Evolutionary conservation across 257 asterid species (phyloP).

Genomic region (Coffea eugenioides): DNA sequence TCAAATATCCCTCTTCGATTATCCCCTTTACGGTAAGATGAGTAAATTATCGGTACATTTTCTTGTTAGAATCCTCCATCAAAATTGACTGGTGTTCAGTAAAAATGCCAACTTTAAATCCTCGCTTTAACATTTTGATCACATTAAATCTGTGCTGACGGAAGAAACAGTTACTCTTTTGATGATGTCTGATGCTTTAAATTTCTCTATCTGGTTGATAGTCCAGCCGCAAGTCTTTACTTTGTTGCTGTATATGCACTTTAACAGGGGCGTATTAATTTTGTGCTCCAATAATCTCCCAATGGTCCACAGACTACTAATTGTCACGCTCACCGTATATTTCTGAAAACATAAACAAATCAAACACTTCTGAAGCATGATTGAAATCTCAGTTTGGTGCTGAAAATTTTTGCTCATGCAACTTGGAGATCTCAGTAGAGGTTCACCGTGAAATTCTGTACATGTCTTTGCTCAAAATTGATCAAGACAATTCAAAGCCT

Average conservation of each 20-base stretch:
- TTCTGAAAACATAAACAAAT: no score
- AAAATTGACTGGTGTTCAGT: neutral
- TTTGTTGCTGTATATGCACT: neutral
- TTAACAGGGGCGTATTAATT: neutral
- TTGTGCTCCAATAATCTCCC: neutral
- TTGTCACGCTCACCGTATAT: neutral
- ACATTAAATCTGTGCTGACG: no score
- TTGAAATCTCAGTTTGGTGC: neutral
- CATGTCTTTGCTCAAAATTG: no score
- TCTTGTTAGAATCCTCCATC: neutral
- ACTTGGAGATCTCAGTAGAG: neutral
- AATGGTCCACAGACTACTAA: neutral
- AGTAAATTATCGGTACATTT: neutral
- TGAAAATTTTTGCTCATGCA: neutral
- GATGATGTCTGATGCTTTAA: neutral
- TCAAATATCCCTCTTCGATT: constrained; percentile 70
- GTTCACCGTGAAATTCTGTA: neutral
- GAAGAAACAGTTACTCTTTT: no score
- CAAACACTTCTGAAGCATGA: neutral
- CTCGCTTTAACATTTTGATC: neutral
- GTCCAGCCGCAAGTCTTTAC: neutral
- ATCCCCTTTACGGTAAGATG: constrained; percentile 60
- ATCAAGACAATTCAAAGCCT: no score
- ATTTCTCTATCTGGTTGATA: neutral
- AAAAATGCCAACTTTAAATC: neutral